Conservation (phyloP, 2,329 filamentous ascomycete species). For the Penicillium oxalicum region DNA sequence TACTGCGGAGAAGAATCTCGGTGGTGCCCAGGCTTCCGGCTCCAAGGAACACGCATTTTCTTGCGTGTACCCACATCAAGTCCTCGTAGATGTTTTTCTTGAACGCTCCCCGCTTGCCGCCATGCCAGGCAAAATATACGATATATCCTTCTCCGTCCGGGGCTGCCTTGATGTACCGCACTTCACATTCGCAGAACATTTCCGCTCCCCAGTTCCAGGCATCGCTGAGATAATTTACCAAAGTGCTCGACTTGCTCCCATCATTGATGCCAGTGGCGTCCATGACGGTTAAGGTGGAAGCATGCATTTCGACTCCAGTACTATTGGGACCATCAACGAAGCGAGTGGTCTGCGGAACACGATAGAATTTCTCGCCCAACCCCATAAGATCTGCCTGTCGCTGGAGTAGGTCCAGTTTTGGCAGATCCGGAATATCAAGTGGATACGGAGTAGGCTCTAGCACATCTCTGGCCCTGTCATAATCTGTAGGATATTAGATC, state of each 20-base stretch:
- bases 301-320: not conserved
- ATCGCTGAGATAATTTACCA: slow-evolving; percentile 2
- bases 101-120: slow-evolving; percentile 51
- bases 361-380: slow-evolving; percentile 1
- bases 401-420: not conserved
- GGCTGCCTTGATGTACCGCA: not conserved
- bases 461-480: not conserved
- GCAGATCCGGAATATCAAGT: not conserved
- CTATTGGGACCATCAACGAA: slow-evolving; percentile 1
- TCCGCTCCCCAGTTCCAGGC: slow-evolving; percentile 1
- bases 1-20: slow-evolving; percentile 59
- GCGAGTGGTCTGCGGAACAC: slow-evolving; percentile 1
- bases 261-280: slow-evolving; percentile 2
- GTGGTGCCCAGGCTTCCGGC: slow-evolving; percentile 61
- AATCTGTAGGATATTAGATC: slow-evolving; percentile 1
- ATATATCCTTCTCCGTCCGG: slow-evolving; percentile 53
- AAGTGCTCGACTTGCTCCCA: slow-evolving; percentile 1
- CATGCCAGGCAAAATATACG: slow-evolving; percentile 61
- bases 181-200: slow-evolving; percentile 2
- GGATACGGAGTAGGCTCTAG: not conserved
- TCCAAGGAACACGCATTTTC: slow-evolving; percentile 58
- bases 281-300: not conserved
- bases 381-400: slow-evolving; percentile 1
- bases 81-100: slow-evolving; percentile 50
- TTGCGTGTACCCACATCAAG: slow-evolving; percentile 61